Conservation (phyloP, 2,329 filamentous ascomycete species). For the Fusarium pseudocircinatum region DNA sequence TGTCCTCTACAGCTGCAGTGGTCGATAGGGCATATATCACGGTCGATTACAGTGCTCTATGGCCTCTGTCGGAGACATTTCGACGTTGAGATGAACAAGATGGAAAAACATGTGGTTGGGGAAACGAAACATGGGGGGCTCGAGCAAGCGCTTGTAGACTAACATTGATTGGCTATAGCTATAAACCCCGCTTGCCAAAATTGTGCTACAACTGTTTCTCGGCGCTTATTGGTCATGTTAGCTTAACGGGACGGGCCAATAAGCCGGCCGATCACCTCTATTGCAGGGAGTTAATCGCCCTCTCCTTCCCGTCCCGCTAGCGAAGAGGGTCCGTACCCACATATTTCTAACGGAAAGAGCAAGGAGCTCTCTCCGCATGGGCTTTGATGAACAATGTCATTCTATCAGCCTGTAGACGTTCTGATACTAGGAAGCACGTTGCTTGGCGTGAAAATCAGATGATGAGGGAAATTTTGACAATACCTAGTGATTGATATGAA, state of each 20-base stretch:
- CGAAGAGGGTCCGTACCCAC: constrained; percentile 28
- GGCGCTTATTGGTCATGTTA: constrained; percentile 50
- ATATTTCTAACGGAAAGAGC: constrained; percentile 20
- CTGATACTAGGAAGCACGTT: constrained; percentile 6
- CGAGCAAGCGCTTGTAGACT: constrained; percentile 26
- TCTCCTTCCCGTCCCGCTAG: constrained; percentile 42
- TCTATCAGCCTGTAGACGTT: constrained; percentile 17
- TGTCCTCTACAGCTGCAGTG: constrained; percentile 5
- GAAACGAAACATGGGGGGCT: constrained; percentile 37
- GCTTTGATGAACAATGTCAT: background rate
- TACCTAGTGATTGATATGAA: background rate
- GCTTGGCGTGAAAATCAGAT: constrained; percentile 7
- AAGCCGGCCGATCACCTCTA: constrained; percentile 46
- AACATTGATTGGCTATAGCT: constrained; percentile 13
- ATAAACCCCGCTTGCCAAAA: constrained; percentile 20
- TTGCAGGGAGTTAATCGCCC: constrained; percentile 50
- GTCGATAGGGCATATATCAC: background rate
- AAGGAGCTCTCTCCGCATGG: constrained; percentile 6
- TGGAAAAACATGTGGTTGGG: constrained; percentile 48
- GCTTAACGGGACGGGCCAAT: constrained; percentile 45
- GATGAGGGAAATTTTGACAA: constrained; percentile 12
- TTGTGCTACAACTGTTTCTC: constrained; percentile 45
- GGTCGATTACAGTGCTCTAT: background rate
- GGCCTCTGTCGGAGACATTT: constrained; percentile 2
- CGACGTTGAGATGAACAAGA: constrained; percentile 28